Percentiles rank a stretch among this genome's conserved stretches.
phyloP scores from a whole-genome alignment of 2,329 filamentous ascomycete species.

The Sclerotinia borealis region DNA sequence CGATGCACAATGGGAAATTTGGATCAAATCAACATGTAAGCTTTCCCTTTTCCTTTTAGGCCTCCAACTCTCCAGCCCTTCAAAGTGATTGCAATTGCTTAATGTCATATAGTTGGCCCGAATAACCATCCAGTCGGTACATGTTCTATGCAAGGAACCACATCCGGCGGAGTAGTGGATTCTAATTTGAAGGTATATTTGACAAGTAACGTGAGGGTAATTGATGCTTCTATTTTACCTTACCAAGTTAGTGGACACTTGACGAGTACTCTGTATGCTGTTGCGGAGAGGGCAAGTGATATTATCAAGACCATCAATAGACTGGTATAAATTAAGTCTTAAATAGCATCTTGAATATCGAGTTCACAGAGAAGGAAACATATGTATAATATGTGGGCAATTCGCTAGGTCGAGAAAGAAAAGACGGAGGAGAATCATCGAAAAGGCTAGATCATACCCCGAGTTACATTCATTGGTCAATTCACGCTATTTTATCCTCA shows the following conservation, averaged over 20 bases:
- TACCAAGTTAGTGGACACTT: conserved; percentile 19
- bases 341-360: neutral
- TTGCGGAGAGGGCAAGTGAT: conserved; percentile 21
- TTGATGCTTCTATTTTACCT: conserved; percentile 21
- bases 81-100: neutral
- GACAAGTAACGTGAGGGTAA: conserved; percentile 18
- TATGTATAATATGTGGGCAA: neutral
- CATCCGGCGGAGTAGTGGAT: conserved; percentile 21
- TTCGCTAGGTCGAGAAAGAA: neutral
- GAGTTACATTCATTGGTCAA: neutral
- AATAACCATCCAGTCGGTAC: conserved; percentile 20
- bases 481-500: neutral
- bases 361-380: neutral
- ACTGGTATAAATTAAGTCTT: neutral
- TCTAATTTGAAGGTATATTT: conserved; percentile 20
- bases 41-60: neutral
- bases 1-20: conserved; percentile 12
- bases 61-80: neutral
- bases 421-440: neutral
- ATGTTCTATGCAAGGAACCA: conserved; percentile 19
- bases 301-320: conserved; percentile 11
- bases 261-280: conserved; percentile 18
- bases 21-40: conserved; percentile 15
- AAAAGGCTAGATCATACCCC: neutral
- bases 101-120: neutral